A percentile compares a stretch with the other conserved stretches of the same genome.
phyloP scores from a whole-genome alignment of 2,329 filamentous ascomycete genomes.

The Stagonosporopsis cucurbitacearum region DNA sequence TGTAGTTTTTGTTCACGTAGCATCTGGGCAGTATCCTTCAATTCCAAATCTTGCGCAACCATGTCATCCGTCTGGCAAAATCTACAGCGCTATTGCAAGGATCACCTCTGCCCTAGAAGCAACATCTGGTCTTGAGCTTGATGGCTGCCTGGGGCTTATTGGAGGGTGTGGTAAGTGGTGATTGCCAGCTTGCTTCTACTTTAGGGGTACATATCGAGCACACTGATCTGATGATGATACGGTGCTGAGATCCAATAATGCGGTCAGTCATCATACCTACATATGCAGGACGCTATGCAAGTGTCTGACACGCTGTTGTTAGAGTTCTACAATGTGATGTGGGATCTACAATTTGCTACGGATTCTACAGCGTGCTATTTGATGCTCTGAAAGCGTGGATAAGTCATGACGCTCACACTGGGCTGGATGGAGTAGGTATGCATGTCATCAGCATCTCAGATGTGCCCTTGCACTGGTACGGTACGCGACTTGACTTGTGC shows the following conservation, averaged over 20 bases:
- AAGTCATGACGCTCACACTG: not conserved
- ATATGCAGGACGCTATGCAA: not conserved
- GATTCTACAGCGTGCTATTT: no score
- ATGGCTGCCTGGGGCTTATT: not conserved
- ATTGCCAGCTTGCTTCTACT: not conserved
- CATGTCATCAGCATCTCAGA: not conserved
- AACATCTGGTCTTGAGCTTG: no score
- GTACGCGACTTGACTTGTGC: not conserved
- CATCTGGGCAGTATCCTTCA: no score
- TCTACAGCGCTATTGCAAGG: no score
- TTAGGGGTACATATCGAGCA: not conserved
- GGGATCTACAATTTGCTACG: slow-evolving; percentile 20
- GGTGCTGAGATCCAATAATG: not conserved
- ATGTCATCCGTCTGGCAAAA: no score
- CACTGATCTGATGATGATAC: not conserved
- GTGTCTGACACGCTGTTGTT: not conserved
- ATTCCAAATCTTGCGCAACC: no score
- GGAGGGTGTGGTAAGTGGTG: not conserved
- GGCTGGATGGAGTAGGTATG: not conserved
- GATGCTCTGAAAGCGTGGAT: not conserved
- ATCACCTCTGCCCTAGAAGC: no score
- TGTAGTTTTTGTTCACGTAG: no score
- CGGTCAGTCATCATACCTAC: no score
- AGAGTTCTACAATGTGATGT: slow-evolving; percentile 21
- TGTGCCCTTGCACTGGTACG: not conserved